phyloP scores from a whole-genome alignment of 306 rosid genomes.

The Vachellia collinsii region DNA sequence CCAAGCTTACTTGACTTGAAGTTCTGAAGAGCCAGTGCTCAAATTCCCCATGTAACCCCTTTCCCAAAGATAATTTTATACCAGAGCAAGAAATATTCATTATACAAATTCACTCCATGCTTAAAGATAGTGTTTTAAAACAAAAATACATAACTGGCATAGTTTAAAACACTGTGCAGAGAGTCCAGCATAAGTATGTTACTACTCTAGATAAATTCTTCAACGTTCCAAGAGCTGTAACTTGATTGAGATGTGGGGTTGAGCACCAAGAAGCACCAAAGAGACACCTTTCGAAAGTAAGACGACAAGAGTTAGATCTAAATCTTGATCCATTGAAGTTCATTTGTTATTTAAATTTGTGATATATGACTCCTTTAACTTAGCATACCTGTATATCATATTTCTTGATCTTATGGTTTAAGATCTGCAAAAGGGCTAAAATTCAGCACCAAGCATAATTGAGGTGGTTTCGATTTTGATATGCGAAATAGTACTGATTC shows the following conservation, averaged over 20 bases:
- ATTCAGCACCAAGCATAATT: neutral
- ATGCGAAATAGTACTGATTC: too few relatives aligned
- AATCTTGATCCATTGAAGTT: neutral
- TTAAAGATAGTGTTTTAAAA: neutral
- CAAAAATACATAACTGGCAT: neutral
- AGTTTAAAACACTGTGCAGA: too few relatives aligned
- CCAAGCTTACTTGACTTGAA: neutral
- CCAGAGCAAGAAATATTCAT: neutral
- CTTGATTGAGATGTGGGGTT: neutral
- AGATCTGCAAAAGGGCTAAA: too few relatives aligned
- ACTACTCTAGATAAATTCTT: neutral
- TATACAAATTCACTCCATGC: neutral
- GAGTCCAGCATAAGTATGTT: too few relatives aligned
- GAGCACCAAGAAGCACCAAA: neutral
- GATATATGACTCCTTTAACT: neutral
- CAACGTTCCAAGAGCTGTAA: neutral
- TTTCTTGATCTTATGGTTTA: too few relatives aligned
- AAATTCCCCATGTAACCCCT: neutral
- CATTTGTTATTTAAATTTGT: neutral
- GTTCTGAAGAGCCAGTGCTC: neutral
- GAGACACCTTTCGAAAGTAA: neutral
- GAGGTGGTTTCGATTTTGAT: too few relatives aligned
- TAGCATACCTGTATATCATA: too few relatives aligned
- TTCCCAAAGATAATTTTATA: neutral
- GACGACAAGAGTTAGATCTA: neutral